phyloP scores from a whole-genome alignment of 1,284 basidiomycete genomes.

The Rhodotorula sp. region DNA sequence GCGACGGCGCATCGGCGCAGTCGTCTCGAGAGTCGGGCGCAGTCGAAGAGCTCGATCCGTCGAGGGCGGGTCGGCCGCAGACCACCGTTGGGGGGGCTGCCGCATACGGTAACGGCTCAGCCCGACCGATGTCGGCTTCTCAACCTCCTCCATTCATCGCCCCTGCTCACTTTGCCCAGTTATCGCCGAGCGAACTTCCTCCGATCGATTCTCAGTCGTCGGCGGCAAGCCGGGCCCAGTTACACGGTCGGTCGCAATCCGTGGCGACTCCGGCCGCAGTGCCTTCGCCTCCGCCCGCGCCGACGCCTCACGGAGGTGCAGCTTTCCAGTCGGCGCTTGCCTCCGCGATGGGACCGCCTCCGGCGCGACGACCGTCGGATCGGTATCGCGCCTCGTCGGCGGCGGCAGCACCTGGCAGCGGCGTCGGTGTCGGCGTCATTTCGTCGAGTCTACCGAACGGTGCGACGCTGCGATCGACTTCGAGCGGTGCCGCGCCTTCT shows the following conservation, averaged over 20 bases:
- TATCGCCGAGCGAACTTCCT: background rate
- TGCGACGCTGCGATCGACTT: background rate
- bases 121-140: background rate
- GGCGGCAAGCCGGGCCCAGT: background rate
- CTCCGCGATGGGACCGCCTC: background rate
- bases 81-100: background rate
- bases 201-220: background rate
- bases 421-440: too few species aligned
- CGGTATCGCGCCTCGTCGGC: background rate
- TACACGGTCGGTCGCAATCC: constrained; percentile 10
- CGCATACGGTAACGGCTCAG: too few species aligned
- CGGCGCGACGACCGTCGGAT: background rate
- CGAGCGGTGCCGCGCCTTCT: background rate
- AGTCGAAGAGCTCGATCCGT: background rate
- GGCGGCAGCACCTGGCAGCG: background rate
- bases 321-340: background rate
- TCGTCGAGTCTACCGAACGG: background rate
- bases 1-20: too few species aligned
- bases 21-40: background rate
- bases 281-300: background rate
- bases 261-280: constrained; percentile 1
- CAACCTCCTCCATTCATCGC: background rate
- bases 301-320: background rate
- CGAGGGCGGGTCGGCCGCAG: background rate
- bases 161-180: background rate